A percentile compares a stretch with the other conserved stretches of the same genome.
Evolutionary conservation across 176 grass and related monocot species (phyloP).

Genomic region (Miscanthus lutarioriparius): DNA sequence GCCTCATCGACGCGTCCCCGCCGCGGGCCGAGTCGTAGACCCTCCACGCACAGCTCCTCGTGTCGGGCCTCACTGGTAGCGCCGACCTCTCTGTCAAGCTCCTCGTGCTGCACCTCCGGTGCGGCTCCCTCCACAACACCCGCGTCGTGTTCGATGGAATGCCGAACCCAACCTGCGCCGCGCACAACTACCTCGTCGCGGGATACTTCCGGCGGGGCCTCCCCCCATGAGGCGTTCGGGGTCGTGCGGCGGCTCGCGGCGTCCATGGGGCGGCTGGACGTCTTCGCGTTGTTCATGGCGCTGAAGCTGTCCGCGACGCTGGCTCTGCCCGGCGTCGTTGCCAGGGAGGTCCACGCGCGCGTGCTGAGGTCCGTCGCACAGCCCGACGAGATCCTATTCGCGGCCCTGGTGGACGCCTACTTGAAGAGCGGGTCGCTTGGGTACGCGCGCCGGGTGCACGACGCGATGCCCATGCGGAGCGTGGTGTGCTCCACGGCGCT

Average conservation of each 20-base stretch:
- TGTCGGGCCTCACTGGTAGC: conserved; percentile 37
- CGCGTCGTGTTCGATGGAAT: conserved; percentile 71
- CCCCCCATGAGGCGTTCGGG: conserved; percentile 46
- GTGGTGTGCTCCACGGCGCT: conserved; percentile 75
- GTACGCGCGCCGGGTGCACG: conserved; percentile 56
- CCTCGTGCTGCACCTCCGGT: conserved; percentile 63
- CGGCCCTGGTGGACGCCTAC: conserved; percentile 77
- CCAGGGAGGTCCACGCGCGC: conserved; percentile 64
- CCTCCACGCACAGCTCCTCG: conserved; percentile 67
- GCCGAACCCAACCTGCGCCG: conserved; percentile 41
- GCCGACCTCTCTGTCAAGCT: conserved; percentile 63
- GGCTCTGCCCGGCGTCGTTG: conserved; percentile 17
- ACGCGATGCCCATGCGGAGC: conserved; percentile 37
- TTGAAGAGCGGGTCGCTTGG: conserved; percentile 52
- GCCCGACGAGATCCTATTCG: conserved; percentile 62
- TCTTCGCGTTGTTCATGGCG: conserved; percentile 79
- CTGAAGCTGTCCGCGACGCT: conserved; percentile 64
- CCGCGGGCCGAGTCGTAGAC: conserved; percentile 43
- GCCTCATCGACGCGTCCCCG: conserved; percentile 48
- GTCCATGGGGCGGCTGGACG: conserved; percentile 46
- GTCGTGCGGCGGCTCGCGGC: conserved; percentile 55
- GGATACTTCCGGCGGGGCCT: conserved; percentile 66
- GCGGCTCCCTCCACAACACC: conserved; percentile 65
- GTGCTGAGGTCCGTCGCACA: conserved; percentile 41
- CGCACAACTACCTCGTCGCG: conserved; percentile 69